phyloP scores from a whole-genome alignment of 2,329 filamentous ascomycete genomes.

The Furcasterigmium furcatum region DNA sequence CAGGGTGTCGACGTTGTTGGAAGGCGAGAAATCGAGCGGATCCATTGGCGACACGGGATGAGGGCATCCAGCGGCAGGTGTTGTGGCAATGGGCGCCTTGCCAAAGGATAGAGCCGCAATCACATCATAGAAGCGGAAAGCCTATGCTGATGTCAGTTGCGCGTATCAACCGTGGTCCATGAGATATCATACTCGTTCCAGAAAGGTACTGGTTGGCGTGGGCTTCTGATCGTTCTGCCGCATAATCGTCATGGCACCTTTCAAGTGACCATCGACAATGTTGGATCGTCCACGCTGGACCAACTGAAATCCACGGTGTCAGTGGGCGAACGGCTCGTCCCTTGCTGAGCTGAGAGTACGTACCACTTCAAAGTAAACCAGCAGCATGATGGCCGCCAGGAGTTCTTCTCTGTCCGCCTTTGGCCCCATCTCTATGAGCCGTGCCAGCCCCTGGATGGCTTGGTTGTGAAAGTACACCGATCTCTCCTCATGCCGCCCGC shows the following conservation, averaged over 20 bases:
- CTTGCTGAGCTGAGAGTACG: constrained; percentile 20
- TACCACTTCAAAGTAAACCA: constrained; percentile 63
- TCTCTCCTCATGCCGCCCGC: constrained; percentile 41
- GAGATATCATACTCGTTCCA: constrained; percentile 48
- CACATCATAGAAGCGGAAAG: constrained; percentile 64
- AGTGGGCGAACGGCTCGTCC: too few relatives aligned
- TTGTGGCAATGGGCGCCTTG: constrained; percentile 50
- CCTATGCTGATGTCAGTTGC: constrained; percentile 33
- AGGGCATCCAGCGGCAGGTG: constrained; percentile 42
- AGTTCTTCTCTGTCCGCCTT: constrained; percentile 53
- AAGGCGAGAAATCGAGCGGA: constrained; percentile 39
- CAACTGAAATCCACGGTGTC: constrained; percentile 36
- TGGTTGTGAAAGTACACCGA: constrained; percentile 58
- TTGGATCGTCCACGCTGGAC: constrained; percentile 58
- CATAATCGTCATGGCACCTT: constrained; percentile 61
- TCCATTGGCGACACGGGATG: constrained; percentile 44
- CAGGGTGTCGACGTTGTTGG: constrained; percentile 54
- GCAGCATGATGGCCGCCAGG: constrained; percentile 56
- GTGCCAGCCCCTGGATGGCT: constrained; percentile 55
- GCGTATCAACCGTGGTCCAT: neutral
- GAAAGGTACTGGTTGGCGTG: constrained; percentile 52
- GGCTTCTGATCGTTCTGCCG: constrained; percentile 38
- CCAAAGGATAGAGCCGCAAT: constrained; percentile 61
- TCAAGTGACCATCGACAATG: constrained; percentile 58
- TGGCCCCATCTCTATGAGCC: constrained; percentile 50